Conservation (phyloP, 1,284 basidiomycete genomes). For the Trametes polyzona region DNA sequence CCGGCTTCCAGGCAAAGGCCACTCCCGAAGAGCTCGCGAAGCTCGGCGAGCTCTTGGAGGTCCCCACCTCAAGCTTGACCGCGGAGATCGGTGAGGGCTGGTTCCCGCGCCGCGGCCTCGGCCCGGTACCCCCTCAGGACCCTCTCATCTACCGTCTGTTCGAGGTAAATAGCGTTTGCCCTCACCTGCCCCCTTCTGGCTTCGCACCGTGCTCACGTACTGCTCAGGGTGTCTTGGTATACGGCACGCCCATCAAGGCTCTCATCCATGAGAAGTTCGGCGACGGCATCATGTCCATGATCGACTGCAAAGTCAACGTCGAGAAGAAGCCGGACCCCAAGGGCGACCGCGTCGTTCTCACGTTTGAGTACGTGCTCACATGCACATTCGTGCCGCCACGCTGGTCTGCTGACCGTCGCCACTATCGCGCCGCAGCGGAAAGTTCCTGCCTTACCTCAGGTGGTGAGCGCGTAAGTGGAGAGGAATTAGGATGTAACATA, state of each 20-base stretch:
- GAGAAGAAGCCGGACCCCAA: slow-evolving; percentile 79
- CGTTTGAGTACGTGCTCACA: slow-evolving; percentile 70
- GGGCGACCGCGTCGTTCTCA: slow-evolving; percentile 82
- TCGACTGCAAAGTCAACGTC: slow-evolving; percentile 79
- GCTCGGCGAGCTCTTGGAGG: slow-evolving; percentile 55
- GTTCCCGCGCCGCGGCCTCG: slow-evolving; percentile 75
- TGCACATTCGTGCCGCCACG: background rate
- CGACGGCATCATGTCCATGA: slow-evolving; percentile 92
- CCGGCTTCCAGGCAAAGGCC: slow-evolving; percentile 63
- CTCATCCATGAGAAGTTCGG: slow-evolving; percentile 92
- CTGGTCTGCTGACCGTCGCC: background rate
- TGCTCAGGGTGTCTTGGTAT: slow-evolving; percentile 71
- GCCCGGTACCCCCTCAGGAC: slow-evolving; percentile 72
- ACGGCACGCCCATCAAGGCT: slow-evolving; percentile 84
- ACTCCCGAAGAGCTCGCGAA: slow-evolving; percentile 59
- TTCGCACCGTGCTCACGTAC: background rate
- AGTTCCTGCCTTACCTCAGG: slow-evolving; percentile 72
- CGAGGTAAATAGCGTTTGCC: slow-evolving; percentile 56
- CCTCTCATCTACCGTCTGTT: slow-evolving; percentile 86
- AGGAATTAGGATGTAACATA: too few species aligned
- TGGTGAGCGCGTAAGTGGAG: slow-evolving; percentile 46
- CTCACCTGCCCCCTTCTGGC: background rate
- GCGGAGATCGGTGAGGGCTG: slow-evolving; percentile 65
- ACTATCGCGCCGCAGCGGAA: slow-evolving; percentile 51
- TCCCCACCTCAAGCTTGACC: slow-evolving; percentile 45